phyloP scores from a whole-genome alignment of 2,329 filamentous ascomycete species.

The Colletotrichum magnum region DNA sequence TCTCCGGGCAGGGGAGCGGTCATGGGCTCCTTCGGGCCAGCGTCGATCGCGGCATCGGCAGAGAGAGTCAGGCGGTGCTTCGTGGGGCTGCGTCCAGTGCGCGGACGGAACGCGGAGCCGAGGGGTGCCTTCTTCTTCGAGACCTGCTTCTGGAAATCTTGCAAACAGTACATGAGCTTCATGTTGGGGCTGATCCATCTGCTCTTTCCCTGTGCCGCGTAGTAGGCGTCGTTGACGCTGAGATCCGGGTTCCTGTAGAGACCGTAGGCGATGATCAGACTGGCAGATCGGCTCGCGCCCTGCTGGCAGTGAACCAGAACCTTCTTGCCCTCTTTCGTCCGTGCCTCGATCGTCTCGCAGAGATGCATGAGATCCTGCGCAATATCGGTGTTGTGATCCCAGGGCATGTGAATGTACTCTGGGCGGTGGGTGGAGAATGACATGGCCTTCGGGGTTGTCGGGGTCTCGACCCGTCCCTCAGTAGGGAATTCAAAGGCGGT shows the following conservation, averaged over 20 bases:
- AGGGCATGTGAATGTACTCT: conserved; percentile 89
- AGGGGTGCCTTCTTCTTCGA: conserved; percentile 63
- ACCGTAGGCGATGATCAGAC: conserved; percentile 88
- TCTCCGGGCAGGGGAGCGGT: conserved; percentile 71
- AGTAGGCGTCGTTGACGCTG: conserved; percentile 87
- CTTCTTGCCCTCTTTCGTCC: conserved; percentile 80
- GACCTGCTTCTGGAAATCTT: conserved; percentile 81
- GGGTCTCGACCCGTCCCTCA: conserved; percentile 59
- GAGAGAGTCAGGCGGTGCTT: conserved; percentile 74
- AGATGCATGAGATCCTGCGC: conserved; percentile 81
- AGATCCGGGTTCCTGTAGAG: conserved; percentile 83
- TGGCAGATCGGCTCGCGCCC: conserved; percentile 87
- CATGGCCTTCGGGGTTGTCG: conserved; percentile 71
- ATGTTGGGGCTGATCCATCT: conserved; percentile 93
- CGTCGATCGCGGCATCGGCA: conserved; percentile 67
- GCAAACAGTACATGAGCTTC: conserved; percentile 90
- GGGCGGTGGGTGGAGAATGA: conserved; percentile 65
- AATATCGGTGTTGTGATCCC: conserved; percentile 92
- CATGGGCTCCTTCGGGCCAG: conserved; percentile 68
- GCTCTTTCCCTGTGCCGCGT: conserved; percentile 84
- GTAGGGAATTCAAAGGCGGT: conserved; percentile 71
- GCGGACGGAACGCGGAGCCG: conserved; percentile 63
- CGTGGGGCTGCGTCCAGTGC: conserved; percentile 67
- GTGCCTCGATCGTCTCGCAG: conserved; percentile 82
- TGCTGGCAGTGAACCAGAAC: conserved; percentile 90